A percentile compares a stretch with the other conserved stretches of the same genome.
These are phyloP conservation scores for Zygoascus ofunaensis DNA, from an alignment of 805 yeast species.

Conservation along the genomic window DNA sequence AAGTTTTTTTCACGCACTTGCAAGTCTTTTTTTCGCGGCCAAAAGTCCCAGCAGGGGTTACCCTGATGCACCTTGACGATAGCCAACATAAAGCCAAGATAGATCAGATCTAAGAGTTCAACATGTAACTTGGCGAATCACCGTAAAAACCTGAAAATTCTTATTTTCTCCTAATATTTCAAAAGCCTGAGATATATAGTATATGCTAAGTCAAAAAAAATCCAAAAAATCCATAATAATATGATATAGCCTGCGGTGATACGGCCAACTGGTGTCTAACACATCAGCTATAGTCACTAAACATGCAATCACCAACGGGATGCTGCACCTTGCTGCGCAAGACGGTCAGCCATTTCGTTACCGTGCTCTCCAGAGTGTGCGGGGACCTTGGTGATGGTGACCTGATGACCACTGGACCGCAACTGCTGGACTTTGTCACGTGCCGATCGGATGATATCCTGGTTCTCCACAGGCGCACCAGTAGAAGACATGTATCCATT, in stretches of 20 bases:
- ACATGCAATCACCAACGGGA: too few species aligned
- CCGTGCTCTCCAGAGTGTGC: slow-evolving; percentile 69
- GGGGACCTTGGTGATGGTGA: slow-evolving; percentile 50
- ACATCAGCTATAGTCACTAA: too few species aligned
- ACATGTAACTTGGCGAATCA: too few species aligned
- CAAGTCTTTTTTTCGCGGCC: background rate
- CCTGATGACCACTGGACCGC: slow-evolving; percentile 15
- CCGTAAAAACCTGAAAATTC: too few species aligned
- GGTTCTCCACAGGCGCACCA: slow-evolving; percentile 42
- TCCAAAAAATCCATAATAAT: too few species aligned
- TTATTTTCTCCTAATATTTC: too few species aligned
- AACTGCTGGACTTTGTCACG: slow-evolving; percentile 31
- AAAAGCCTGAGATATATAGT: too few species aligned
- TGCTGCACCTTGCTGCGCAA: slow-evolving; percentile 43
- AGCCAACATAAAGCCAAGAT: too few species aligned
- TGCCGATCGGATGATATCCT: slow-evolving; percentile 38
- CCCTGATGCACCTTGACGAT: background rate
- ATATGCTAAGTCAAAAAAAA: too few species aligned
- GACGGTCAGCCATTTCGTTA: slow-evolving; percentile 64
- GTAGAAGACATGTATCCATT: slow-evolving; percentile 45
- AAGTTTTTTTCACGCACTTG: background rate
- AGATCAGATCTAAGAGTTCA: too few species aligned
- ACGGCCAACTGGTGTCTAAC: too few species aligned
- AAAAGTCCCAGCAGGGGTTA: background rate
- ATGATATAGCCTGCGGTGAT: too few species aligned